These are phyloP conservation scores for Lepidium didymum DNA, from an alignment of 345 rosid genomes.

Conservation along the genomic window DNA sequence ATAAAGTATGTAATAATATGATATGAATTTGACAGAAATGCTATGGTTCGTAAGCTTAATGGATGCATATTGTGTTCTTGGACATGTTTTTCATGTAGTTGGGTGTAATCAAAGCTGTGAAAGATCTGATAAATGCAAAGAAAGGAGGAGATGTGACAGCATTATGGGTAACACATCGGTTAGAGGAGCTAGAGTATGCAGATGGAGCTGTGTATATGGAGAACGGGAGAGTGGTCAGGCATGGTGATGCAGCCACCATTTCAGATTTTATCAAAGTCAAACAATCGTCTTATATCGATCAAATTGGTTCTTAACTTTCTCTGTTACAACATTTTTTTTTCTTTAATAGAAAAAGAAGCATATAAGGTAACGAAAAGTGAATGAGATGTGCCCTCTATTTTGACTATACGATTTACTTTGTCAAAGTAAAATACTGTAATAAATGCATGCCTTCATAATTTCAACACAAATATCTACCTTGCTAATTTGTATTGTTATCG, in stretches of 20 bases:
- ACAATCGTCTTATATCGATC: conserved; percentile 48
- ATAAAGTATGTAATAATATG: neutral
- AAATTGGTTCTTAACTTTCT: conserved; percentile 31
- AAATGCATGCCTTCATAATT: neutral
- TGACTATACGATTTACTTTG: conserved; percentile 16
- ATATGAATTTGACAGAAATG: neutral
- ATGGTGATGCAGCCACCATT: conserved; percentile 56
- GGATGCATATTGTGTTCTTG: neutral
- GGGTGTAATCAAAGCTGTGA: conserved; percentile 85
- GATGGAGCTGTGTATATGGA: conserved; percentile 93
- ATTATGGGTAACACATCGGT: conserved; percentile 87
- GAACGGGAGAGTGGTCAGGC: conserved; percentile 62
- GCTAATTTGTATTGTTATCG: neutral
- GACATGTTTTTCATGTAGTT: conserved; percentile 30
- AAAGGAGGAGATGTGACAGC: conserved; percentile 68
- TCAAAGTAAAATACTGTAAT: neutral
- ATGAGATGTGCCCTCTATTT: conserved; percentile 6
- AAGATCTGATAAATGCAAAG: conserved; percentile 38
- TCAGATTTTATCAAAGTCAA: conserved; percentile 46
- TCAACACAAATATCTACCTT: neutral
- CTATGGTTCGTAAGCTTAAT: neutral
- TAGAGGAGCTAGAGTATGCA: conserved; percentile 84
- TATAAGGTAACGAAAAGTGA: neutral
- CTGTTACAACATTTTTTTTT: neutral
- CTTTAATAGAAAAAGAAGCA: neutral